These are phyloP conservation scores for Haematococcus sp. DNA, from an alignment of 139 green algal species.

Conservation along the genomic window DNA sequence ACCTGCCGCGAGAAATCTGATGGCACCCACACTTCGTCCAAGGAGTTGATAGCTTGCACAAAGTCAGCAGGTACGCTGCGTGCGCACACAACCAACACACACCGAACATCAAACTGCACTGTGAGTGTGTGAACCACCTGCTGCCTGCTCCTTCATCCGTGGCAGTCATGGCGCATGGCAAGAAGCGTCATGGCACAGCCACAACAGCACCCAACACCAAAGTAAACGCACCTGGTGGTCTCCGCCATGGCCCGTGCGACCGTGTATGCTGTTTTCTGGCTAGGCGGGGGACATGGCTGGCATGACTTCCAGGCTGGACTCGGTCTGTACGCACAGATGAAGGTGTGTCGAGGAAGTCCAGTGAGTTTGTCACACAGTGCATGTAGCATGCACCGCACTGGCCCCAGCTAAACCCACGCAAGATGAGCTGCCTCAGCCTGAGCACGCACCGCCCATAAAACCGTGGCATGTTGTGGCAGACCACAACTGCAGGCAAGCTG, in stretches of 20 bases:
- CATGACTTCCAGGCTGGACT: not conserved
- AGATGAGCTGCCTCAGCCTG: too few relatives aligned
- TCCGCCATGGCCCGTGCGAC: constrained; percentile 5
- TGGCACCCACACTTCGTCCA: constrained; percentile 13
- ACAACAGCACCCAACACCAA: too few relatives aligned
- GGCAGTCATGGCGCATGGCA: not conserved
- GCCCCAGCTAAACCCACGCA: too few relatives aligned
- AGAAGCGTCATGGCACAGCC: too few relatives aligned
- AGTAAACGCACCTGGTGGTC: not conserved
- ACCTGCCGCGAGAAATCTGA: not conserved
- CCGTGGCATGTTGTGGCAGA: constrained; percentile 2
- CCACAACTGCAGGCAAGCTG: not conserved
- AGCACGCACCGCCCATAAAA: constrained; percentile 1
- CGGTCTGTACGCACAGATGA: not conserved
- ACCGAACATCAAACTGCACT: not conserved
- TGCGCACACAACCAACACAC: too few relatives aligned
- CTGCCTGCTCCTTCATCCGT: not conserved
- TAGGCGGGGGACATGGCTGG: not conserved
- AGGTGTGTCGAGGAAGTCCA: too few relatives aligned
- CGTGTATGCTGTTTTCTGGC: not conserved
- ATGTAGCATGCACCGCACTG: too few relatives aligned
- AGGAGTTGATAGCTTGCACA: not conserved
- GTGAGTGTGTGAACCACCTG: not conserved
- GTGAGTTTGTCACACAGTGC: too few relatives aligned
- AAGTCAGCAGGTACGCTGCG: not conserved